Conservation (phyloP, 2,329 filamentous ascomycete genomes). For the Sclerotinia spermophila region DNA sequence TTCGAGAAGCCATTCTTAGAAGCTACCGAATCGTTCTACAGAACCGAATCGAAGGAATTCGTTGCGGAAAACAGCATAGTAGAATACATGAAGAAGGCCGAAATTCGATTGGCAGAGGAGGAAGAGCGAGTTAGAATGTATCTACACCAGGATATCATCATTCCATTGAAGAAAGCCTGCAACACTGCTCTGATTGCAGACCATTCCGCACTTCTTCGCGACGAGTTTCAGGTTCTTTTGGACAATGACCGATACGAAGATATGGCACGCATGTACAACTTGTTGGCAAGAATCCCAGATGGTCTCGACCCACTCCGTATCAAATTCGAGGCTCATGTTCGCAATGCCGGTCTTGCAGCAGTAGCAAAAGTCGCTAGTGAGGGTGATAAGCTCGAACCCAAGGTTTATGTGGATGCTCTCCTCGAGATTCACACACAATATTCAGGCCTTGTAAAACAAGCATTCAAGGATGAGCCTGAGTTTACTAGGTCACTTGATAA, state of each 20-base stretch:
- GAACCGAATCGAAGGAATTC: conserved; percentile 89
- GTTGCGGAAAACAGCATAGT: conserved; percentile 96
- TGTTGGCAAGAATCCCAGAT: conserved; percentile 84
- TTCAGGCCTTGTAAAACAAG: conserved; percentile 82
- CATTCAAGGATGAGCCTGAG: conserved; percentile 92
- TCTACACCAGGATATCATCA: conserved; percentile 83
- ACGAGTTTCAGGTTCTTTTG: conserved; percentile 91
- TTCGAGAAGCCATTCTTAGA: conserved; percentile 91
- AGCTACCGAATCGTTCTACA: conserved; percentile 82
- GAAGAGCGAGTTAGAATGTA: conserved; percentile 91
- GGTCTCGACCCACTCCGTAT: conserved; percentile 83
- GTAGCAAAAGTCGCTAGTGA: conserved; percentile 88
- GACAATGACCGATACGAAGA: conserved; percentile 95
- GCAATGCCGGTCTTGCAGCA: conserved; percentile 81
- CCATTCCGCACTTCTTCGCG: conserved; percentile 79
- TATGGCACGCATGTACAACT: conserved; percentile 92
- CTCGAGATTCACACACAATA: conserved; percentile 95
- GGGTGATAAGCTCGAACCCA: conserved; percentile 87
- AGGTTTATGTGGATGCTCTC: conserved; percentile 92
- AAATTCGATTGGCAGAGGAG: conserved; percentile 83
- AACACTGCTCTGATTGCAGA: conserved; percentile 86
- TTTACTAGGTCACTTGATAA: conserved; percentile 96
- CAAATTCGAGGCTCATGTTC: conserved; percentile 88
- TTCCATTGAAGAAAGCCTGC: conserved; percentile 79
- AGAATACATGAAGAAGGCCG: conserved; percentile 99